phyloP scores from a whole-genome alignment of 2,329 filamentous ascomycete genomes.

The Colletotrichum tofieldiae region DNA sequence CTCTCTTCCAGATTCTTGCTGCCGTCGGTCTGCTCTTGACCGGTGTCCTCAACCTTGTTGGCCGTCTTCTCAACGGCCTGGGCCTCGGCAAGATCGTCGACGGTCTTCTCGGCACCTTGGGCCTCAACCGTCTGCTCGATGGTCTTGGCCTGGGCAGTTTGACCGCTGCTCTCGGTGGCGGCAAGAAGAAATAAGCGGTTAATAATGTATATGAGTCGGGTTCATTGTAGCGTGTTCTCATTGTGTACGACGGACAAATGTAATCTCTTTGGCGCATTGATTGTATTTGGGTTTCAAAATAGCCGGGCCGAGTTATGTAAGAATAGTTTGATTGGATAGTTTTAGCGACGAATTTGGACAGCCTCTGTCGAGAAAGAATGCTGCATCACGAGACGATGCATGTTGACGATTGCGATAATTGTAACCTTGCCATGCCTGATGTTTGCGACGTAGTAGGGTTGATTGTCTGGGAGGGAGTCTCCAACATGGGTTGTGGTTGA shows the following conservation, averaged over 20 bases:
- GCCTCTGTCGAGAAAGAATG: background rate
- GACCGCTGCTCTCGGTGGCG: slow-evolving; percentile 56
- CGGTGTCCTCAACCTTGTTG: slow-evolving; percentile 89
- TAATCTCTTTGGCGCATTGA: slow-evolving; percentile 8
- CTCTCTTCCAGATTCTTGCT: slow-evolving; percentile 92
- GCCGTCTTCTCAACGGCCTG: slow-evolving; percentile 83
- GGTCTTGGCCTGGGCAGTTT: slow-evolving; percentile 76
- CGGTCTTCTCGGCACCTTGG: slow-evolving; percentile 82
- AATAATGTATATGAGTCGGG: slow-evolving; percentile 1
- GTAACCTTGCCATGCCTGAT: background rate
- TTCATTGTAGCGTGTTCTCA: background rate
- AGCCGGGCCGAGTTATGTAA: slow-evolving; percentile 23
- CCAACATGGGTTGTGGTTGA: background rate
- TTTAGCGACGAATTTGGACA: slow-evolving; percentile 29
- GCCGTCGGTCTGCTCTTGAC: slow-evolving; percentile 87
- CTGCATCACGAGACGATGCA: background rate
- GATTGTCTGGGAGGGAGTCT: background rate
- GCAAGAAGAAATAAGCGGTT: slow-evolving; percentile 53
- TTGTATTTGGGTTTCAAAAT: slow-evolving; percentile 25
- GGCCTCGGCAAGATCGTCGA: slow-evolving; percentile 88
- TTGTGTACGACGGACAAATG: background rate
- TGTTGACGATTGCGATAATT: background rate
- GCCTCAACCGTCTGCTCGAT: slow-evolving; percentile 81
- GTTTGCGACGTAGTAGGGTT: too few relatives aligned
- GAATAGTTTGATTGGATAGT: slow-evolving; percentile 22